A percentile compares a stretch with the other conserved stretches of the same genome.
Evolutionary conservation across 2,329 filamentous ascomycete species (phyloP).

Genomic region (Bisporella sp.): DNA sequence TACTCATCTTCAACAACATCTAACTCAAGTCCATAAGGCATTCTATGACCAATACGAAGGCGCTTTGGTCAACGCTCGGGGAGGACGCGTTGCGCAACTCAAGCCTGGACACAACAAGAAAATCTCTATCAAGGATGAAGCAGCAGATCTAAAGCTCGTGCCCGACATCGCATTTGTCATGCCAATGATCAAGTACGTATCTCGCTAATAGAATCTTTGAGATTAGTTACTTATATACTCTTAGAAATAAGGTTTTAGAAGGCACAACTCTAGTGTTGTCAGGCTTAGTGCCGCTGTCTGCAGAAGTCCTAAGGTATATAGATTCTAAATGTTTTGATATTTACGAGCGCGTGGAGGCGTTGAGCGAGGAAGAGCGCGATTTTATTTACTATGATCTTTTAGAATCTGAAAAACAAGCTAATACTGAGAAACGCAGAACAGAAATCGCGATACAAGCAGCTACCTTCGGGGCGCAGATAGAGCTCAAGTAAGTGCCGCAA

Average conservation of each 20-base stretch:
- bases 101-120: conserved; percentile 34
- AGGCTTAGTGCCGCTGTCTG: conserved; percentile 77
- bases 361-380: too few species aligned
- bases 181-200: conserved; percentile 61
- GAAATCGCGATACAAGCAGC: conserved; percentile 84
- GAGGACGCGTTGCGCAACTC: conserved; percentile 33
- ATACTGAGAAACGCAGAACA: conserved; percentile 40
- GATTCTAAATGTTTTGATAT: background rate
- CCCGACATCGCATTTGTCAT: conserved; percentile 86
- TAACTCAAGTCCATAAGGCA: conserved; percentile 65
- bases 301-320: conserved; percentile 57
- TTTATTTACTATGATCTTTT: background rate
- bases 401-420: background rate
- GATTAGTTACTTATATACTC: conserved; percentile 12
- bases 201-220: background rate
- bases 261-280: conserved; percentile 80
- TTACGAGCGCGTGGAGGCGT: too few species aligned
- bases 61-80: conserved; percentile 31
- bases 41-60: conserved; percentile 82
- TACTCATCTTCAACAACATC: conserved; percentile 64
- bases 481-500: conserved; percentile 29
- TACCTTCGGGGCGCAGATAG: conserved; percentile 70
- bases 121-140: conserved; percentile 33
- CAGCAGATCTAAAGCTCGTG: conserved; percentile 49
- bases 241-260: conserved; percentile 55